Percentiles rank a stretch among this genome's conserved stretches.
Conservation (phyloP, 352 stramenopile genomes). For the Sclerospora graminicola region DNA sequence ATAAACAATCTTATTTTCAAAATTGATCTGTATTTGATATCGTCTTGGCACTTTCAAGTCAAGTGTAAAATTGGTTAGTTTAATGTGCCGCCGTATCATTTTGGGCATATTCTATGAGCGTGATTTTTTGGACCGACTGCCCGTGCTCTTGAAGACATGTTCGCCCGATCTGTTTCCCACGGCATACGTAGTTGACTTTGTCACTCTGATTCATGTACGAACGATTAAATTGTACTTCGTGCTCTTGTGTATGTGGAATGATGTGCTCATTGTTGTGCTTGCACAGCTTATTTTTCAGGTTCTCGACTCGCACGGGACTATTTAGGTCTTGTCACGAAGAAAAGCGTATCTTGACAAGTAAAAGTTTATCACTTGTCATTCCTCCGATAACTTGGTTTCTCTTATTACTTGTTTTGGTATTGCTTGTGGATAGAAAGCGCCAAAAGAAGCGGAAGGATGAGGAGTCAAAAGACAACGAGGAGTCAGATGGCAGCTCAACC, state of each 20-base stretch:
- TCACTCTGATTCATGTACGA: too few species aligned
- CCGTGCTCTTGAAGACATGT: conserved; percentile 74
- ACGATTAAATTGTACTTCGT: too few species aligned
- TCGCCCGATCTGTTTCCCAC: conserved; percentile 47
- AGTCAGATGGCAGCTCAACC: too few species aligned
- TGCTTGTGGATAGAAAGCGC: conserved; percentile 20
- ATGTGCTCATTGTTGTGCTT: background rate
- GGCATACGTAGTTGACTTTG: conserved; percentile 47
- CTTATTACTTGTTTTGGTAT: background rate
- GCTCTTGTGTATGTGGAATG: background rate
- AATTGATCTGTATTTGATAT: too few species aligned
- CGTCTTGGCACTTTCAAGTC: too few species aligned
- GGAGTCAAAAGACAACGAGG: too few species aligned
- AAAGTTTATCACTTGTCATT: background rate
- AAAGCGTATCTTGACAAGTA: conserved; percentile 55
- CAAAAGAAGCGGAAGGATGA: too few species aligned
- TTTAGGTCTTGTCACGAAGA: conserved; percentile 74
- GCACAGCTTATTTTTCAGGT: conserved; percentile 77
- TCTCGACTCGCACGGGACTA: conserved; percentile 67
- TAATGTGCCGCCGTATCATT: too few species aligned
- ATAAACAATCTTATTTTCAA: too few species aligned
- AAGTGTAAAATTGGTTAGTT: too few species aligned
- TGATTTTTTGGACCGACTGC: conserved; percentile 76
- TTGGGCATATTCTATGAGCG: conserved; percentile 85
- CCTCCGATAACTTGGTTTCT: background rate